These are phyloP conservation scores for Dacryopinax primogenitus DNA, from an alignment of 768 basidiomycete species.

Conservation along the genomic window DNA sequence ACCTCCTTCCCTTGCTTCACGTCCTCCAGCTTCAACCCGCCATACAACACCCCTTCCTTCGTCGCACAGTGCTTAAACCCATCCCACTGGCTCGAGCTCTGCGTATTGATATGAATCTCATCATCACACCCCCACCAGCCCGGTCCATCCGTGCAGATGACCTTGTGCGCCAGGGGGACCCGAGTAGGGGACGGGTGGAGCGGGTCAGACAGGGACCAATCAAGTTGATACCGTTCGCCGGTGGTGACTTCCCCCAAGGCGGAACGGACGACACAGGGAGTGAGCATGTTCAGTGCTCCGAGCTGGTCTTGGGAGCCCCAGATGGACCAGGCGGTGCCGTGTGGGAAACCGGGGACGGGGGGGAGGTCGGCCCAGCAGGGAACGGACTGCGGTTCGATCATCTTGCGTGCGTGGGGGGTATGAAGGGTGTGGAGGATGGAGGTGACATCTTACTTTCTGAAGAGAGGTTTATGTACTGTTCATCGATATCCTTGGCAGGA, in stretches of 20 bases:
- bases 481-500: no score
- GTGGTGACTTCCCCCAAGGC: conserved; percentile 12
- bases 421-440: no score
- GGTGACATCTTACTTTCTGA: no score
- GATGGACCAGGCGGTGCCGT: conserved; percentile 15
- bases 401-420: not conserved
- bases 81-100: conserved; percentile 1
- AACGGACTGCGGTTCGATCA: conserved; percentile 5
- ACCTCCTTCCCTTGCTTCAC: not conserved
- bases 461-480: no score
- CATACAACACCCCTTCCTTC: conserved; percentile 3
- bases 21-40: not conserved
- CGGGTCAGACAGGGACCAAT: not conserved
- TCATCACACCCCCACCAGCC: conserved; percentile 3
- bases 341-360: not conserved
- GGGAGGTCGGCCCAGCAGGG: conserved; percentile 11
- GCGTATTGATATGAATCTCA: conserved; percentile 5
- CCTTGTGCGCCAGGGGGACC: not conserved
- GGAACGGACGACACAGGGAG: conserved; percentile 11
- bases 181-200: not conserved
- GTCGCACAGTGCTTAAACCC: conserved; percentile 6
- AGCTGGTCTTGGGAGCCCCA: conserved; percentile 17
- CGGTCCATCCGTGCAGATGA: not conserved
- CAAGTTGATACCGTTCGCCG: not conserved
- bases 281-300: conserved; percentile 17